Base-by-base conservation (phyloP, 1,139 yeast genomes). In the Saccharomyces hybrid region DNA sequence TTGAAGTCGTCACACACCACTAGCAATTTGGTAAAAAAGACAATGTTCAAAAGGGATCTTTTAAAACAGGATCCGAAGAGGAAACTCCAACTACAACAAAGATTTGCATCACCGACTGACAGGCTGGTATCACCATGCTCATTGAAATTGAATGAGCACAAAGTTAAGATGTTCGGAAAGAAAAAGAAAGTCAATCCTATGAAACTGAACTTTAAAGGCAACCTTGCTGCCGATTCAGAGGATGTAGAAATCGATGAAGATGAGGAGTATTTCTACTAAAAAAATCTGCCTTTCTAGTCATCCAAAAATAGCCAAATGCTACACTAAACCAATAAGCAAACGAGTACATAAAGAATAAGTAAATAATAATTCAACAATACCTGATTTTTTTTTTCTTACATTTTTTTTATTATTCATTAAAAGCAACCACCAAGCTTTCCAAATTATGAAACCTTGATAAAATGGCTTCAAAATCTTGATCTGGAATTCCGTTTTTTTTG, bases 41-140 rank as follows among this genome's bases (percentile, higher is more conserved):
- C 44, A 16, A 38, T 38, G 20, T 38, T 38, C 25, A 38, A 38
- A 16, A 38, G 7, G 44, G 44, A 38, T 23, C 26, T 38, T 13
- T 16, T 38, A 25, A 38, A 14, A 13, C 44, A 38, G 44, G 44
- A 38, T 13, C 7, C 44, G n/a, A 38, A 38, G 25, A 38, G 25
- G 48, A 57, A 51, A 48, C 49, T 48, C 14, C 55, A 56, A 38
- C 42, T 57, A 28, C 64, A 58, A 59, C 57, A 58, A 47, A 63
- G 64, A 52, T 75, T 78, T 61, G 80, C 83, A 7, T 80, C 84
- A 4, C 85, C 85, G 42, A 81, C 85, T 1, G 85, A 81, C 62
- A 75, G 72, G 52, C 62, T 80, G 60, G 68, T 81, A 68, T 79
- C 84, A 16, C 85, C 85, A 34, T 79, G 84, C 61, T 76, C 83